These are phyloP conservation scores for Suillus subluteus DNA, from an alignment of 768 basidiomycete genomes.

Conservation along the genomic window DNA sequence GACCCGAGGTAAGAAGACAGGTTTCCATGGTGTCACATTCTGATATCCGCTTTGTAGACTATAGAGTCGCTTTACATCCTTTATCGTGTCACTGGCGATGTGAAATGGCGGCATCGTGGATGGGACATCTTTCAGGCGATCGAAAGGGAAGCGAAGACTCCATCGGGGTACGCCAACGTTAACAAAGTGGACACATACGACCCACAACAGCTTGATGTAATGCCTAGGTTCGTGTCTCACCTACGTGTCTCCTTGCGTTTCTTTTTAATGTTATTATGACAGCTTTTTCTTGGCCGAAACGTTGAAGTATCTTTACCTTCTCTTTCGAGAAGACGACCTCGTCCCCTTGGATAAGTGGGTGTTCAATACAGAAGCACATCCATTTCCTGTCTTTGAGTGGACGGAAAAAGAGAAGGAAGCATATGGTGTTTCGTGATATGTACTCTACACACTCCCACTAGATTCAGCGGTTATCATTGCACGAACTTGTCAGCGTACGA, in stretches of 20 bases:
- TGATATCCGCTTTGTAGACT: slow-evolving; percentile 46
- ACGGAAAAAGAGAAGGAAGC: slow-evolving; percentile 50
- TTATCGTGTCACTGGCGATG: slow-evolving; percentile 70
- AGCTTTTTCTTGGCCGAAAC: slow-evolving; percentile 63
- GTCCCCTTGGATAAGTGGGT: slow-evolving; percentile 59
- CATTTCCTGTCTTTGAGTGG: slow-evolving; percentile 74
- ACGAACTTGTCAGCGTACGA: neutral
- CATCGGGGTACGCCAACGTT: slow-evolving; percentile 65
- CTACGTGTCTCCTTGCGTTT: slow-evolving; percentile 7
- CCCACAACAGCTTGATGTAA: slow-evolving; percentile 51
- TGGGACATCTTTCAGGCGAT: slow-evolving; percentile 75
- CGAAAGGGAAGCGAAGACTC: slow-evolving; percentile 58
- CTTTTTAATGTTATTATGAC: neutral
- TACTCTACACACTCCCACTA: neutral
- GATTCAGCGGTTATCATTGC: neutral
- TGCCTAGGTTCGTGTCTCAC: slow-evolving; percentile 70
- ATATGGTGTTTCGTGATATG: slow-evolving; percentile 38
- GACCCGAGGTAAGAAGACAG: slow-evolving; percentile 63
- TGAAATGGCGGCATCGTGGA: slow-evolving; percentile 69
- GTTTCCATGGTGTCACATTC: neutral
- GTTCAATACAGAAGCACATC: slow-evolving; percentile 78
- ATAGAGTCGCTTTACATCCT: slow-evolving; percentile 74
- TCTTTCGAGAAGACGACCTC: slow-evolving; percentile 67
- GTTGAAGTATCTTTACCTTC: slow-evolving; percentile 74
- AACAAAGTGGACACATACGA: slow-evolving; percentile 47